Percentiles rank a stretch among this genome's conserved stretches.
Evolutionary conservation across 345 rosid genomes (phyloP).

Genomic region (Excoecaria cochinchinensis): DNA sequence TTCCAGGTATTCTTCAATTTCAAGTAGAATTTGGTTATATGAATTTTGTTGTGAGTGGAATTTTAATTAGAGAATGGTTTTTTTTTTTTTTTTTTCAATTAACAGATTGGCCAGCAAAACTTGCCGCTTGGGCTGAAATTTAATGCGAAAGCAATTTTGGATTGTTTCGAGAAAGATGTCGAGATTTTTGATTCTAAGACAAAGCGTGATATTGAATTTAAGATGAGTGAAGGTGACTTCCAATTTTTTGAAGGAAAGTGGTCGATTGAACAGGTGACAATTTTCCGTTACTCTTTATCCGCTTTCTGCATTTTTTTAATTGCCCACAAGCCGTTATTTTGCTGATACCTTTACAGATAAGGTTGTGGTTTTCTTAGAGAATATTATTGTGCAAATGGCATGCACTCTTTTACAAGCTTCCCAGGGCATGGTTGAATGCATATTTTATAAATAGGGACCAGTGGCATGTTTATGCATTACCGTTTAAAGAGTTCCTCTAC

Average conservation of each 20-base stretch:
- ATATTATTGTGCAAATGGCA: neutral
- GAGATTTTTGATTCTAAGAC: conserved; percentile 50
- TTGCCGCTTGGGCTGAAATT: conserved; percentile 78
- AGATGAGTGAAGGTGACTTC: conserved; percentile 93
- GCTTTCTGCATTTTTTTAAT: neutral
- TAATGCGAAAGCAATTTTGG: conserved; percentile 80
- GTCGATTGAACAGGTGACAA: conserved; percentile 83
- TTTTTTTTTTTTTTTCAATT: conserved; percentile 6
- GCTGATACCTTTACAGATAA: neutral
- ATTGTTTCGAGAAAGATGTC: conserved; percentile 83
- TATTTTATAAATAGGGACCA: neutral
- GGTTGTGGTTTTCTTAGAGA: neutral
- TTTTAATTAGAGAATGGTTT: conserved; percentile 3
- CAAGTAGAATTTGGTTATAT: neutral
- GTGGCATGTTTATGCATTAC: neutral
- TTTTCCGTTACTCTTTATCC: neutral
- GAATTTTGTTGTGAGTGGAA: neutral
- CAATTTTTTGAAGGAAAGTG: conserved; percentile 85
- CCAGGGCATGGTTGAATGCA: neutral
- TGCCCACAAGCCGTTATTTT: neutral
- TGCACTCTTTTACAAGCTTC: neutral
- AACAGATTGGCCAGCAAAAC: conserved; percentile 79
- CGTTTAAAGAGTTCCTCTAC: too few relatives aligned
- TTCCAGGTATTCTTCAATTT: conserved; percentile 53
- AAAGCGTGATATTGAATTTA: conserved; percentile 83